Evolutionary conservation across 2,329 filamentous ascomycete species (phyloP).

Genomic region (Dothideomycetes sp.): DNA sequence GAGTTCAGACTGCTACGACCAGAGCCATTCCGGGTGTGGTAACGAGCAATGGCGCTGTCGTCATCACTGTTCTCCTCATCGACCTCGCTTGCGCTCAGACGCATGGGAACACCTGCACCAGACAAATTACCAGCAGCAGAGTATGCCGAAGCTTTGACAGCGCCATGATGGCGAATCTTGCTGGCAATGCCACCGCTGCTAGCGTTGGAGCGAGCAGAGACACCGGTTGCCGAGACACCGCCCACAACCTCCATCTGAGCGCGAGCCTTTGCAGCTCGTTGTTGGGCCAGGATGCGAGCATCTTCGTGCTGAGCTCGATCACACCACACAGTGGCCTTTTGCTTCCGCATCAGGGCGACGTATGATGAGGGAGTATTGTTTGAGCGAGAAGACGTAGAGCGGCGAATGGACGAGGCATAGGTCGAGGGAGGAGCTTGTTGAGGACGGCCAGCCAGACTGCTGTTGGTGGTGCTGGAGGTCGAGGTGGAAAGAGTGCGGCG

Average conservation of each 20-base stretch:
- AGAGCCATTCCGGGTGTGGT: slow-evolving; percentile 63
- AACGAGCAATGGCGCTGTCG: slow-evolving; percentile 42
- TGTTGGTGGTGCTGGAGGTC: slow-evolving; percentile 54
- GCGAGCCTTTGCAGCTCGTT: slow-evolving; percentile 76
- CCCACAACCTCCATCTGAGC: slow-evolving; percentile 77
- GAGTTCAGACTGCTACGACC: slow-evolving; percentile 55
- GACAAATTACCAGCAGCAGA: slow-evolving; percentile 59
- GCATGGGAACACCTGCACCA: slow-evolving; percentile 77
- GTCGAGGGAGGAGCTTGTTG: slow-evolving; percentile 33
- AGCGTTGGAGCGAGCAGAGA: slow-evolving; percentile 21
- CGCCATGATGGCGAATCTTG: slow-evolving; percentile 83
- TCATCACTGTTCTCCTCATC: slow-evolving; percentile 79
- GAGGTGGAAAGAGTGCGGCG: slow-evolving; percentile 58
- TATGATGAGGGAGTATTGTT: slow-evolving; percentile 61
- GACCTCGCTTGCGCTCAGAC: slow-evolving; percentile 90
- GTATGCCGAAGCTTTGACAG: slow-evolving; percentile 70
- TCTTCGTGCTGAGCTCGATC: slow-evolving; percentile 90
- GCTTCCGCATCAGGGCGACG: slow-evolving; percentile 88
- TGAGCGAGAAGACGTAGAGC: slow-evolving; percentile 68
- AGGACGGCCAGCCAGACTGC: slow-evolving; percentile 30
- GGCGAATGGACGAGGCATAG: slow-evolving; percentile 42
- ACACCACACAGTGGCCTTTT: slow-evolving; percentile 98
- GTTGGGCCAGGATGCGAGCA: slow-evolving; percentile 69
- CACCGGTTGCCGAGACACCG: slow-evolving; percentile 31
- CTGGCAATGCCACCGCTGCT: slow-evolving; percentile 51